Conservation (phyloP, 257 asterid species). For the Solanum corneliomulleri region DNA sequence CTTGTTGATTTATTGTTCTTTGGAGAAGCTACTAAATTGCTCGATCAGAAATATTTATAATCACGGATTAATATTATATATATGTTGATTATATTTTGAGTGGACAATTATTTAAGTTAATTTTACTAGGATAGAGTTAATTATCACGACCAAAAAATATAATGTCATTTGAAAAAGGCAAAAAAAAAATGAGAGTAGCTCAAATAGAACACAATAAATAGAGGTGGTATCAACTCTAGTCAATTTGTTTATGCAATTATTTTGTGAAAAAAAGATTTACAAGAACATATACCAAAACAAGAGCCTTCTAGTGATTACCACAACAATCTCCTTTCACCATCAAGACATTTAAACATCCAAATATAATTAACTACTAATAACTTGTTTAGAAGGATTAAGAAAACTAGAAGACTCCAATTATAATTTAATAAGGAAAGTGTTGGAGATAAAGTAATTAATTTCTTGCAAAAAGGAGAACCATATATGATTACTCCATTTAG, state of each 20-base stretch:
- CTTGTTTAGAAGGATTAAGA: neutral
- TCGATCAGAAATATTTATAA: neutral
- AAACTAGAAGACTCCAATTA: neutral
- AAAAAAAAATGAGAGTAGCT: too few relatives aligned
- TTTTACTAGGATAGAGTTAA: neutral
- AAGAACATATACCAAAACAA: neutral
- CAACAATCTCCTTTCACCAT: neutral
- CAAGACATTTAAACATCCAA: neutral
- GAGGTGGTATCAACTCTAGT: too few relatives aligned
- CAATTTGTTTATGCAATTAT: neutral
- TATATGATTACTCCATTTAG: slow-evolving; percentile 19
- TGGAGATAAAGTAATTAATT: neutral
- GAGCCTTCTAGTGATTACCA: neutral
- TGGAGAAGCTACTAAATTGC: neutral
- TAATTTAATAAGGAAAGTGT: neutral
- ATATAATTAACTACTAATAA: neutral
- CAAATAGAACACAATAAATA: too few relatives aligned
- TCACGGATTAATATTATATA: neutral
- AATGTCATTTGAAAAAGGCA: too few relatives aligned
- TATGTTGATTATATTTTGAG: neutral
- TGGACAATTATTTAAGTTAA: neutral
- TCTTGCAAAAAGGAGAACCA: slow-evolving; percentile 1
- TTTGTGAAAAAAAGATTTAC: neutral
- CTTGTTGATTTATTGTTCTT: neutral
- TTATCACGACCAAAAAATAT: neutral